Base-by-base conservation (phyloP, 139 green algal genomes). In the Monoraphidium neglectum region DNA sequence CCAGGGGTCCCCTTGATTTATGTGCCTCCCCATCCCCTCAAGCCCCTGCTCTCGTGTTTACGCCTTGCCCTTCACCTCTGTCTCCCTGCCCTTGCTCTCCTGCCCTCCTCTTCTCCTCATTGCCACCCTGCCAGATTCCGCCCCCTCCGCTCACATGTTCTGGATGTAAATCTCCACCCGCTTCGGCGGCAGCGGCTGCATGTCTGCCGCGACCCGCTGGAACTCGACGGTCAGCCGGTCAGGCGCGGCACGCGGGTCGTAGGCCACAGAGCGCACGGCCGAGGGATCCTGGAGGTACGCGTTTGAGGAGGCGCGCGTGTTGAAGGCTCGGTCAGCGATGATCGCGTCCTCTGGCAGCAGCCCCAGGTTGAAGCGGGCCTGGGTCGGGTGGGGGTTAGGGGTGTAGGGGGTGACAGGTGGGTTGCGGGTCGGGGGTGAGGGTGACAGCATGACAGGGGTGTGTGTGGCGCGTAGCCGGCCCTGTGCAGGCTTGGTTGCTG, bases 151-250 rank as follows among this genome's bases (percentile, higher is more conserved):
- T n/a, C 59, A 74, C 54, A 82, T 70, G 53, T 32, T 26, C 47
- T 82, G 71, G 54, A 84, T 70, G 63, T 73, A 84, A 3, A 84
- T 68, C 74, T 84, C 79, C 30, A 82, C 47, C 51, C 73, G 70
- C 36, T 64, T 68, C 2, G 79, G 79, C 10, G 79, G 79, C 62
- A 84, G 72, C 37, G 72, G 72, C 51, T 46, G 36, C 30, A 65
- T 72, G 68, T 84, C 72, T 1, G 72, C 72, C 3, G 38, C 56
- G 23, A 82, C 24, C 33, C 51, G 60, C 10, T 63, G 36, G n/a
- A 81, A 73, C 57, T 64, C 72, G 24, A 87, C 77, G 8, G 72
- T 75, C 47, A 80, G 30, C 16, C 72, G 68, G 53, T 76, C 65
- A 28, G 81, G 81, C 21, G 74, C 68, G 1, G 74, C 72, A 4